These are phyloP conservation scores for Leccinum fallax DNA, from an alignment of 1,284 basidiomycete species.

Conservation along the genomic window DNA sequence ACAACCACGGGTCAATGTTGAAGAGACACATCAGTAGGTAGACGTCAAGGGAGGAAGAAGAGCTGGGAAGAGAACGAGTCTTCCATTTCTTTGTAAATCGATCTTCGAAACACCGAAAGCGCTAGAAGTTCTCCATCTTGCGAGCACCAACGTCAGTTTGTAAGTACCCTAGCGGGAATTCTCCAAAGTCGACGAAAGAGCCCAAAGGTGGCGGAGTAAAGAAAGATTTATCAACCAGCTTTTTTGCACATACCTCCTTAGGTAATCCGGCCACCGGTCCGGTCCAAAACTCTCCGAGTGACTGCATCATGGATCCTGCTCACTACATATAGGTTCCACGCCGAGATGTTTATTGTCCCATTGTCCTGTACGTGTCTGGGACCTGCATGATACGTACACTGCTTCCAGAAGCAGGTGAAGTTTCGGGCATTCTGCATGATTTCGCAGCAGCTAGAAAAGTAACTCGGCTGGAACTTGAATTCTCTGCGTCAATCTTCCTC, in stretches of 20 bases:
- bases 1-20: neutral
- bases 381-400: too few relatives aligned
- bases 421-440: too few relatives aligned
- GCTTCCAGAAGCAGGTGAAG: too few relatives aligned
- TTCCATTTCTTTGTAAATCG: conserved; percentile 26
- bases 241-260: neutral
- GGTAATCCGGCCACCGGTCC: neutral
- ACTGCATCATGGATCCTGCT: neutral
- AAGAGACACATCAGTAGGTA: conserved; percentile 8
- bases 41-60: conserved; percentile 7
- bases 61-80: conserved; percentile 1
- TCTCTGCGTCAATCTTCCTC: too few relatives aligned
- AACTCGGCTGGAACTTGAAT: too few relatives aligned
- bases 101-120: conserved; percentile 19
- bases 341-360: too few relatives aligned
- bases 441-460: too few relatives aligned
- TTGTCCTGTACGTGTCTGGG: too few relatives aligned
- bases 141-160: conserved; percentile 17
- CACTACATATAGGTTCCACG: too few relatives aligned
- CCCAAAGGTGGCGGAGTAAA: neutral
- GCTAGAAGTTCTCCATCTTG: conserved; percentile 28
- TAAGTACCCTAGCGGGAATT: conserved; percentile 5
- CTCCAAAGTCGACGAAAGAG: neutral
- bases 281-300: neutral
- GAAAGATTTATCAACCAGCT: neutral